phyloP scores from a whole-genome alignment of 2,329 filamentous ascomycete genomes.

The Lachnellula hyalina region DNA sequence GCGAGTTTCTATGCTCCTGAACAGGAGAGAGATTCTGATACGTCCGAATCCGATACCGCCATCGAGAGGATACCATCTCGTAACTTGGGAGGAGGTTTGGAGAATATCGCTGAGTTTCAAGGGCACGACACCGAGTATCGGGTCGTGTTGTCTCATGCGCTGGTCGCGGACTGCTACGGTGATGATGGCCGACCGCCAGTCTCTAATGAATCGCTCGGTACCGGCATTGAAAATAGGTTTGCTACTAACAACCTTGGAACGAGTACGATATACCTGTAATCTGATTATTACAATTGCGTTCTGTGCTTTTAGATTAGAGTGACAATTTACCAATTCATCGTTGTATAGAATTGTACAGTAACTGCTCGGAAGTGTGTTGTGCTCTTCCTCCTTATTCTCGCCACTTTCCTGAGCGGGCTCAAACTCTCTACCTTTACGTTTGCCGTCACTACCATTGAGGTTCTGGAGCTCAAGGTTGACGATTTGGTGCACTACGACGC shows the following conservation, averaged over 20 bases:
- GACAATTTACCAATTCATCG: constrained; percentile 61
- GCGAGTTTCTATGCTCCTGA: constrained; percentile 81
- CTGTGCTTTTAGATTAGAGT: not conserved
- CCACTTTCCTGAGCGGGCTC: constrained; percentile 82
- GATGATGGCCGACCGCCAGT: constrained; percentile 84
- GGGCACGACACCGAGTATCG: constrained; percentile 86
- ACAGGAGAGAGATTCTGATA: constrained; percentile 80
- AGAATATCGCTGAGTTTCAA: constrained; percentile 85
- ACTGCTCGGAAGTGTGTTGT: constrained; percentile 74
- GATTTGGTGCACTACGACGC: constrained; percentile 86
- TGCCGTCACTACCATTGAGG: constrained; percentile 77
- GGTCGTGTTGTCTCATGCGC: constrained; percentile 86
- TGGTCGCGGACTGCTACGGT: constrained; percentile 86
- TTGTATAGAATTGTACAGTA: constrained; percentile 93
- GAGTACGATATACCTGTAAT: constrained; percentile 73
- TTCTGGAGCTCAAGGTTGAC: constrained; percentile 92
- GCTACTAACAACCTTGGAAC: constrained; percentile 86
- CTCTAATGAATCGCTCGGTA: constrained; percentile 85
- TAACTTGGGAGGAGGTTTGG: constrained; percentile 71
- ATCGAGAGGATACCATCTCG: constrained; percentile 95
- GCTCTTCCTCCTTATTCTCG: constrained; percentile 79
- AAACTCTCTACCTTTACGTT: constrained; percentile 77
- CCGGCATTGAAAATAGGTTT: constrained; percentile 97
- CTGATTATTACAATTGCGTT: constrained; percentile 11
- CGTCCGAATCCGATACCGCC: constrained; percentile 91